Evolutionary conservation across 495 filamentous ascomycete genomes (phyloP).

Genomic region (Glonium stellatum): DNA sequence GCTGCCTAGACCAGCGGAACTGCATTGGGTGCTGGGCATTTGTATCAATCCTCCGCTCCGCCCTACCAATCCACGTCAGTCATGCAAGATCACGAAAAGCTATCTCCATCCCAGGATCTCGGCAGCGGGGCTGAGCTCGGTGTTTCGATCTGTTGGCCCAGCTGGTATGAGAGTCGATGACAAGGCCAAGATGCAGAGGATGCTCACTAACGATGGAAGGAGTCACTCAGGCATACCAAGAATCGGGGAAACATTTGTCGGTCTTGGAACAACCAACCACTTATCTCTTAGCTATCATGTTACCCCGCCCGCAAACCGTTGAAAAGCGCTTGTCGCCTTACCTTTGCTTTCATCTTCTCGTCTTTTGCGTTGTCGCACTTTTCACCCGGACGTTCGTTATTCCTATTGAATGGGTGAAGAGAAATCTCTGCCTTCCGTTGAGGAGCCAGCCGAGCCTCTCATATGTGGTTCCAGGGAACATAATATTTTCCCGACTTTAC

Average conservation of each 20-base stretch:
- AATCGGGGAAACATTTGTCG: constrained; percentile 7
- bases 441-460: constrained; percentile 30
- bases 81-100: too few relatives aligned
- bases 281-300: constrained; percentile 22
- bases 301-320: constrained; percentile 11
- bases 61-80: too few relatives aligned
- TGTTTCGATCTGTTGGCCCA: too few relatives aligned
- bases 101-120: too few relatives aligned
- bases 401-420: constrained; percentile 30
- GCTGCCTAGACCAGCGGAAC: too few relatives aligned
- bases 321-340: constrained; percentile 18
- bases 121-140: too few relatives aligned
- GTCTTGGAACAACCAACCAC: constrained; percentile 13
- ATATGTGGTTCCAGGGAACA: constrained; percentile 17
- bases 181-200: too few relatives aligned
- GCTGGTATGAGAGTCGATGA: too few relatives aligned
- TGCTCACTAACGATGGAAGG: too few relatives aligned
- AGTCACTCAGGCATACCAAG: constrained; percentile 17
- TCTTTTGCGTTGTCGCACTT: constrained; percentile 22
- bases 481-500: too few relatives aligned
- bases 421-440: constrained; percentile 18
- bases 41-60: too few relatives aligned
- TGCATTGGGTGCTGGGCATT: too few relatives aligned
- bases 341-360: constrained; percentile 24
- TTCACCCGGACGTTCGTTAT: constrained; percentile 9